Evolutionary conservation across 345 rosid genomes (phyloP).

Genomic region (Garcia nutans): DNA sequence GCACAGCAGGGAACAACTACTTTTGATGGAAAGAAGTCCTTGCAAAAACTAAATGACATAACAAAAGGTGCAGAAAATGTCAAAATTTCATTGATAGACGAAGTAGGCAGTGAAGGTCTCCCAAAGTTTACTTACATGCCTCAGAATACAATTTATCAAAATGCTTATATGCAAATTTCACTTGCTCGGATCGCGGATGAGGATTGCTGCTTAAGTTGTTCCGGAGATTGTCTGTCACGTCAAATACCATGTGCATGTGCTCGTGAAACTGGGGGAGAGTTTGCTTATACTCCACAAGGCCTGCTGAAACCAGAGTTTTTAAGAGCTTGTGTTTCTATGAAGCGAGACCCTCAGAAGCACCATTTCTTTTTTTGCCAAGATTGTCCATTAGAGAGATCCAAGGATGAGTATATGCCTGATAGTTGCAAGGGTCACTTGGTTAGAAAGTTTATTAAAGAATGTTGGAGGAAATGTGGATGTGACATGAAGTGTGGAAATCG

Average conservation of each 20-base stretch:
- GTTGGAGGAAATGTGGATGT: conserved; percentile 93
- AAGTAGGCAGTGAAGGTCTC: conserved; percentile 39
- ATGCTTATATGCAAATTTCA: conserved; percentile 60
- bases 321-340: conserved; percentile 42
- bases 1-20: not conserved
- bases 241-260: conserved; percentile 70
- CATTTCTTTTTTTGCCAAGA: conserved; percentile 56
- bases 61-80: conserved; percentile 32
- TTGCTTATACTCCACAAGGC: conserved; percentile 68
- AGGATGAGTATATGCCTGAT: conserved; percentile 29
- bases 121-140: conserved; percentile 71
- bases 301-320: conserved; percentile 58
- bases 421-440: conserved; percentile 74
- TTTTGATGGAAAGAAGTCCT: not conserved
- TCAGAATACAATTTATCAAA: conserved; percentile 55
- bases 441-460: conserved; percentile 84
- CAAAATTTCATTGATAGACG: conserved; percentile 56
- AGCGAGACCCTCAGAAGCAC: conserved; percentile 34
- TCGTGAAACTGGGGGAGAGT: conserved; percentile 81
- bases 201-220: conserved; percentile 67
- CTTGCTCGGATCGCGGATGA: conserved; percentile 72
- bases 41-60: conserved; percentile 7
- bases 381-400: conserved; percentile 67
- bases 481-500: conserved; percentile 76
- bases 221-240: conserved; percentile 66